phyloP scores from a whole-genome alignment of 306 rosid genomes.

The Carpinus viminea region DNA sequence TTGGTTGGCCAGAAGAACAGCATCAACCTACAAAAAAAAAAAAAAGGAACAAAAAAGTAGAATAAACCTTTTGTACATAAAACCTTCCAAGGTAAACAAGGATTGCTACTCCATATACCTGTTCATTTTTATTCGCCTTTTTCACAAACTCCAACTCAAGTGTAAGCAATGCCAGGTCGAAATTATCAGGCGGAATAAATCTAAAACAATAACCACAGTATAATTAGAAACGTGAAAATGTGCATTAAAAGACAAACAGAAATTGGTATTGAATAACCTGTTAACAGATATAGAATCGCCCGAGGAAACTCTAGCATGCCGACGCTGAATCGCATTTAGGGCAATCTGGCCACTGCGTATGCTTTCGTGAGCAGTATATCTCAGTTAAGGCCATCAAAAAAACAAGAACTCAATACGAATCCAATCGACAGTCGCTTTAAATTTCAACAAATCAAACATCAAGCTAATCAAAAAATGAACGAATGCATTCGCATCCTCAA shows the following conservation, averaged over 20 bases:
- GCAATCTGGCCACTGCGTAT: constrained; percentile 64
- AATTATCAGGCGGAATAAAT: constrained; percentile 76
- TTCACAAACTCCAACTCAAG: constrained; percentile 88
- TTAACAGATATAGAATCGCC: constrained; percentile 56
- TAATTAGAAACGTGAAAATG: constrained; percentile 19
- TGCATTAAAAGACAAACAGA: constrained; percentile 10
- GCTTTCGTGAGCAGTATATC: constrained; percentile 67
- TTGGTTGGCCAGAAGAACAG: constrained; percentile 66
- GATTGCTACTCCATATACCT: constrained; percentile 44
- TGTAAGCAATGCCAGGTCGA: constrained; percentile 70
- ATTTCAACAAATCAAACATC: constrained; percentile 2
- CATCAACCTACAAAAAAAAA: constrained; percentile 74
- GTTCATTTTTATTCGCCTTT: constrained; percentile 72
- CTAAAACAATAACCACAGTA: constrained; percentile 40
- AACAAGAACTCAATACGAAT: neutral
- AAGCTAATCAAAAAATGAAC: neutral
- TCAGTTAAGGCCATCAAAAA: constrained; percentile 58
- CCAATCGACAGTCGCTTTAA: constrained; percentile 20
- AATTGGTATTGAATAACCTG: constrained; percentile 43
- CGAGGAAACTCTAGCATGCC: constrained; percentile 72
- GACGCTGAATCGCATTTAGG: constrained; percentile 83
- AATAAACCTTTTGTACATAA: neutral
- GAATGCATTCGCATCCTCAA: neutral
- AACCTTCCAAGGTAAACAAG: constrained; percentile 8
- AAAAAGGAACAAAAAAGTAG: neutral